Evolutionary conservation across 805 yeast genomes (phyloP).

Genomic region (Teunomyces stri): DNA sequence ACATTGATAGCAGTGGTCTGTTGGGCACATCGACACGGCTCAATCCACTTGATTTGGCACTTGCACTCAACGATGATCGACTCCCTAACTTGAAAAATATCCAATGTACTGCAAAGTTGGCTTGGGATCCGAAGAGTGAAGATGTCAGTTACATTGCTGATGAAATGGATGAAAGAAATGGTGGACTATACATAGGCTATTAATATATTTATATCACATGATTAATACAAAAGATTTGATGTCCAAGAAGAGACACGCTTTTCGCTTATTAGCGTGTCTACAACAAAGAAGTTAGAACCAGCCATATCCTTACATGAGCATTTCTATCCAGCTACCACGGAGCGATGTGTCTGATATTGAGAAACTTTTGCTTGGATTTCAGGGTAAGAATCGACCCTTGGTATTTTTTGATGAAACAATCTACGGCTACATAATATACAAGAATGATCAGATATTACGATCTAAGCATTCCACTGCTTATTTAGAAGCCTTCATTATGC

Average conservation of each 20-base stretch:
- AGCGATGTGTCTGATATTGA: constrained; percentile 9
- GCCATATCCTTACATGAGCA: constrained; percentile 6
- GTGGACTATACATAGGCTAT: constrained; percentile 63
- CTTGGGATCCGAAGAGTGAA: constrained; percentile 69
- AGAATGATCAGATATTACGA: constrained; percentile 7
- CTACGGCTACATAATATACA: constrained; percentile 25
- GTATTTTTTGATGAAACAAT: constrained; percentile 33
- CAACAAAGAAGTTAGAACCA: not conserved
- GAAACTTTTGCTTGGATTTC: not conserved
- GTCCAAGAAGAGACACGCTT: too few relatives aligned
- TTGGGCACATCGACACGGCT: constrained; percentile 79
- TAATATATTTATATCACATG: constrained; percentile 4
- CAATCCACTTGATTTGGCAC: constrained; percentile 84
- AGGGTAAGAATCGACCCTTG: constrained; percentile 11
- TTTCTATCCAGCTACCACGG: constrained; percentile 10
- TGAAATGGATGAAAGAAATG: constrained; percentile 70
- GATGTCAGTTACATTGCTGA: constrained; percentile 51
- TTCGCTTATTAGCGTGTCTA: not conserved
- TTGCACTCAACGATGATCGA: constrained; percentile 77
- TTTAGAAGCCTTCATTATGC: constrained; percentile 20
- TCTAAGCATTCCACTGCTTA: constrained; percentile 10
- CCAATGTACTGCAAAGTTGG: constrained; percentile 70
- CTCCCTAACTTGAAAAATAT: constrained; percentile 65
- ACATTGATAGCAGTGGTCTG: constrained; percentile 82
- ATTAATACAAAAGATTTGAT: too few relatives aligned